Evolutionary conservation across 2,329 filamentous ascomycete species (phyloP).

Genomic region (Phaeosphaeriaceae sp.): DNA sequence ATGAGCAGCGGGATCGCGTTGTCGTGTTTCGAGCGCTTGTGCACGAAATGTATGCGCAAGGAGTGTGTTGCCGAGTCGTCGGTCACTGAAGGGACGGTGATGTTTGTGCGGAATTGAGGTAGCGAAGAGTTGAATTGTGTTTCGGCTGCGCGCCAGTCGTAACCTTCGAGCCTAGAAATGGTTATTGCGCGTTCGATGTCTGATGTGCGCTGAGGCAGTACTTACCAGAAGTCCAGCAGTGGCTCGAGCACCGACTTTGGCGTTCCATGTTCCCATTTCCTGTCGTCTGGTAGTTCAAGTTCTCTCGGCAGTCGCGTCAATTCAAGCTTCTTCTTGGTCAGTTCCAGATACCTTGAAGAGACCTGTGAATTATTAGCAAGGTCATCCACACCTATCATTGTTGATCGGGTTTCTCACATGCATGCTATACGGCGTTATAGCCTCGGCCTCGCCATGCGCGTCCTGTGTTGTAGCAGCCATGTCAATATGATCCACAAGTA

Average conservation of each 20-base stretch:
- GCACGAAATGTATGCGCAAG: conserved; percentile 70
- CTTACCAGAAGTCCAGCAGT: conserved; percentile 68
- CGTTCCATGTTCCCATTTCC: conserved; percentile 62
- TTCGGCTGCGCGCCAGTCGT: conserved; percentile 70
- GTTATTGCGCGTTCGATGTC: neutral
- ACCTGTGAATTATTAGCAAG: conserved; percentile 54
- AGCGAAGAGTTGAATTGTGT: conserved; percentile 63
- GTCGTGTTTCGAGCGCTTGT: conserved; percentile 61
- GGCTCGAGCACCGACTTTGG: conserved; percentile 69
- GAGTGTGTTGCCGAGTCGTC: conserved; percentile 28
- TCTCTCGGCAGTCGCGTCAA: conserved; percentile 71
- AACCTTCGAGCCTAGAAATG: conserved; percentile 64
- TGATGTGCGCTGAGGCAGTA: conserved; percentile 5
- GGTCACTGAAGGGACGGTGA: conserved; percentile 46
- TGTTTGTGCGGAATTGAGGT: conserved; percentile 69
- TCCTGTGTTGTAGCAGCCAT: conserved; percentile 6
- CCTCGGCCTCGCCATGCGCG: conserved; percentile 18
- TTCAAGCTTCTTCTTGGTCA: conserved; percentile 72
- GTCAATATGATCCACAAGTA: neutral
- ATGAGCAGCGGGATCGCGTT: conserved; percentile 69
- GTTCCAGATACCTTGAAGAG: conserved; percentile 70
- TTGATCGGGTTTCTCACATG: conserved; percentile 35
- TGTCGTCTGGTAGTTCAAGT: conserved; percentile 54
- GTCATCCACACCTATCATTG: neutral
- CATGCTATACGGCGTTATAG: conserved; percentile 41